phyloP scores from a whole-genome alignment of 805 yeast genomes.

The Metschnikowia santaceciliae region DNA sequence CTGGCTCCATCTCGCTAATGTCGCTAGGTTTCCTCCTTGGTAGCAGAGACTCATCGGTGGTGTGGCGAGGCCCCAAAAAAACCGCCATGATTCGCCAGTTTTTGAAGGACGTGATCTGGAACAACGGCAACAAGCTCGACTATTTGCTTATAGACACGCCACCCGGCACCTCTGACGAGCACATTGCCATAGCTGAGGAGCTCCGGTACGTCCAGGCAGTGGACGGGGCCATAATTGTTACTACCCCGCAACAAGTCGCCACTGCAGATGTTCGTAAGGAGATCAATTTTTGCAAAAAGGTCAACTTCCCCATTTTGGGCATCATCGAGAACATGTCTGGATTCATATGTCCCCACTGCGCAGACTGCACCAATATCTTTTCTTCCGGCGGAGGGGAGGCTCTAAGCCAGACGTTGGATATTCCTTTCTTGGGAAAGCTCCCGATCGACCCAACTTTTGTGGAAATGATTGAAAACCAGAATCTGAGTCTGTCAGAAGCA shows the following conservation, averaged over 20 bases:
- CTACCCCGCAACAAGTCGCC: slow-evolving; percentile 94
- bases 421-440: slow-evolving; percentile 77
- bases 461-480: slow-evolving; percentile 73
- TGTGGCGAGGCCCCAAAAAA: slow-evolving; percentile 98
- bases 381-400: slow-evolving; percentile 87
- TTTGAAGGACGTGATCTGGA: slow-evolving; percentile 85
- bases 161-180: slow-evolving; percentile 98
- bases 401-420: slow-evolving; percentile 56
- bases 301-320: slow-evolving; percentile 75
- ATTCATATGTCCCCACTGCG: slow-evolving; percentile 89
- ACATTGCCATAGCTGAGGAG: slow-evolving; percentile 93
- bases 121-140: slow-evolving; percentile 56
- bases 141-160: slow-evolving; percentile 93
- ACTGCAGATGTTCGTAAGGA: slow-evolving; percentile 94
- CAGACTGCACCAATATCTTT: slow-evolving; percentile 88
- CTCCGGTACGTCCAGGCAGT: slow-evolving; percentile 59
- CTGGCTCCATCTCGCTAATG: slow-evolving; percentile 58
- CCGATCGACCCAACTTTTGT: slow-evolving; percentile 94
- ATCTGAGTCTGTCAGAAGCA: slow-evolving; percentile 17
- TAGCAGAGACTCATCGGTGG: slow-evolving; percentile 84
- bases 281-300: slow-evolving; percentile 86
- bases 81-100: slow-evolving; percentile 97
- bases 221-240: slow-evolving; percentile 92
- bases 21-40: slow-evolving; percentile 84
- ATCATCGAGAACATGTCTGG: slow-evolving; percentile 97